Base-by-base conservation (phyloP, 805 yeast species). In the Wickerhamiella dianesei region DNA sequence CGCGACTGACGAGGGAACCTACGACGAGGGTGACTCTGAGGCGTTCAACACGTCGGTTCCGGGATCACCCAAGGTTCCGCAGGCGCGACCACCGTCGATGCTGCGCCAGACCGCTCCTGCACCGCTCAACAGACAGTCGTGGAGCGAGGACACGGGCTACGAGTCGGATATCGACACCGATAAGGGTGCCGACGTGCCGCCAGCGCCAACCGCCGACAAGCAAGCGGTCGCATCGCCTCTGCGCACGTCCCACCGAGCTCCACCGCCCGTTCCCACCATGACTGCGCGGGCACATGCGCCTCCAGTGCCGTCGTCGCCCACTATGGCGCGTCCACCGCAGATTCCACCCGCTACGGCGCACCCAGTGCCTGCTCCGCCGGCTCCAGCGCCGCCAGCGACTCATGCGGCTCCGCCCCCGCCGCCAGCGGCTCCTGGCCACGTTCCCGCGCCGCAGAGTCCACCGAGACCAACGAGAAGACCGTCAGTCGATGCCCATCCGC, bases 371-470 rank as follows among this genome's bases (percentile, higher is more conserved):
- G 19, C 46, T 13, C 48, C 51, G 8, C 48, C 13, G 21, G 20
- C 21, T 21, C 37, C 44, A 25, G 18, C 41, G 32, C 18, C 46
- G 21, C 41, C 49, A 19, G 35, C 47, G 12, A 43, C 51, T 18
- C 52, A 49, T 17, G 48, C 21, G 35, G 35, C 43, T 4, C 43
- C 46, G 19, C 19, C 40, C 5, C 42, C 46, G n/a, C 44, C 51
- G 5, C 37, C 55, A 9, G 43, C 44, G 2, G 48, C 56, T n/a
- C 14, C 48, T 16, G 21, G 45, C 4, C 37, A 48, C 16, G 48
- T 51, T 14, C 47, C 56, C 36, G 42, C 44, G 3, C 48, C 55
- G 6, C 44, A 52, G 6, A 48, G 50, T 13, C 49, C 56, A 14
- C 40, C 52, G 19, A 44, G 48, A 14, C 52, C 44, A 22, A 36